These are phyloP conservation scores for Dactylellina parvicollis DNA, from an alignment of 2,329 filamentous ascomycete genomes.

Conservation along the genomic window DNA sequence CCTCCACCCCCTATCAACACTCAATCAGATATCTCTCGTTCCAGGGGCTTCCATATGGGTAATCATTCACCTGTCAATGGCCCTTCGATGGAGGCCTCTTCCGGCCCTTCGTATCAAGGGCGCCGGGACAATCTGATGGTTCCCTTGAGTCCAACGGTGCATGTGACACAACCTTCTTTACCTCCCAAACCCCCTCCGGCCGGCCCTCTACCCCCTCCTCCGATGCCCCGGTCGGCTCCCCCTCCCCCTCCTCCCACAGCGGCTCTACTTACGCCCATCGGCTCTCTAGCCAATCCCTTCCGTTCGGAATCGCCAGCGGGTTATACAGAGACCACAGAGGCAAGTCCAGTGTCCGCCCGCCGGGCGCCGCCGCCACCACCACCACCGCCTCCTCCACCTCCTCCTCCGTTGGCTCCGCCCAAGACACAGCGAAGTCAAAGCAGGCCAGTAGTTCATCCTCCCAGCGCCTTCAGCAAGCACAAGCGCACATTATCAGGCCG, in stretches of 20 bases:
- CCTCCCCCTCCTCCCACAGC: slow-evolving; percentile 19
- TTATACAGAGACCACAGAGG: slow-evolving; percentile 20
- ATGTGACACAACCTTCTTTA: not conserved
- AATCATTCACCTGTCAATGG: slow-evolving; percentile 4
- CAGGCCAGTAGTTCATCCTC: slow-evolving; percentile 14
- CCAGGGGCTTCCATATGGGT: not conserved
- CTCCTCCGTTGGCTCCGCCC: slow-evolving; percentile 23
- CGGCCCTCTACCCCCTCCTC: slow-evolving; percentile 25
- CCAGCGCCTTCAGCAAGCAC: slow-evolving; percentile 39
- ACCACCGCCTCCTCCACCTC: slow-evolving; percentile 11
- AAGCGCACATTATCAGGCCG: slow-evolving; percentile 31
- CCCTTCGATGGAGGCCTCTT: not conserved
- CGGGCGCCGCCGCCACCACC: not conserved
- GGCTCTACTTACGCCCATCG: slow-evolving; percentile 7
- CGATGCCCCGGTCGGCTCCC: slow-evolving; percentile 8
- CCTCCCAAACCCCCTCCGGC: slow-evolving; percentile 11
- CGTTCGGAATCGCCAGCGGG: slow-evolving; percentile 14
- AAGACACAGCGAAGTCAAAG: slow-evolving; percentile 34
- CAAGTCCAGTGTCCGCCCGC: not conserved
- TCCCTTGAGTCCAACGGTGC: slow-evolving; percentile 15
- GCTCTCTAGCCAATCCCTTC: slow-evolving; percentile 39
- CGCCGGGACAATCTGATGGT: slow-evolving; percentile 7
- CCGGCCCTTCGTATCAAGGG: not conserved
- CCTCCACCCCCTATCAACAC: no score
- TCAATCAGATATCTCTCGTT: slow-evolving; percentile 11